These are phyloP conservation scores for Cucurbita pepo DNA, from an alignment of 306 rosid species.

Conservation along the genomic window DNA sequence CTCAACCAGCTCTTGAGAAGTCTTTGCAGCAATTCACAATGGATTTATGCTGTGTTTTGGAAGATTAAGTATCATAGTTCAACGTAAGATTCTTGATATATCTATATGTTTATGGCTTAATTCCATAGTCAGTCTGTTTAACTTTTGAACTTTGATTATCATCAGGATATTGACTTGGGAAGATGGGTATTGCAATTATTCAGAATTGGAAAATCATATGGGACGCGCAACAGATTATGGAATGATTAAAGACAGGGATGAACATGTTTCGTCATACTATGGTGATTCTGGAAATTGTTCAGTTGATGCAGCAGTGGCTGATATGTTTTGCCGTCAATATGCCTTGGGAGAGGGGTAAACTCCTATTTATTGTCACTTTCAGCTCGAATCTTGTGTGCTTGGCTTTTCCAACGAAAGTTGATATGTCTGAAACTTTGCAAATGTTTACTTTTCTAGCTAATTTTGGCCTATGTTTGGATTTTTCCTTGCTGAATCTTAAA, in stretches of 20 bases:
- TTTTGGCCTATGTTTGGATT: not conserved
- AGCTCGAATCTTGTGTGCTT: not conserved
- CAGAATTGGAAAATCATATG: conserved; percentile 22
- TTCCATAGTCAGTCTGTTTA: not conserved
- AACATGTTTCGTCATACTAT: conserved; percentile 16
- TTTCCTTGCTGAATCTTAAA: not conserved
- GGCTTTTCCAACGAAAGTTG: not conserved
- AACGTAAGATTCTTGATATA: conserved; percentile 14
- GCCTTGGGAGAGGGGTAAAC: conserved; percentile 67
- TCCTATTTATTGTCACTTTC: conserved; percentile 9
- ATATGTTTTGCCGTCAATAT: conserved; percentile 48
- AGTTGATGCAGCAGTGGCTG: conserved; percentile 33
- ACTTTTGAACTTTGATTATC: not conserved
- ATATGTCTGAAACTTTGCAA: not conserved
- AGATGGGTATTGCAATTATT: conserved; percentile 41
- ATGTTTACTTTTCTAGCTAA: not conserved
- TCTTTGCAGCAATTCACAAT: conserved; percentile 47
- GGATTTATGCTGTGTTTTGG: conserved; percentile 93
- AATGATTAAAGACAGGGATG: conserved; percentile 13
- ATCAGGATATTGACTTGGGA: conserved; percentile 78
- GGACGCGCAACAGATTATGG: conserved; percentile 19
- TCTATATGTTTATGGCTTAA: not conserved
- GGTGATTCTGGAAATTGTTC: conserved; percentile 26
- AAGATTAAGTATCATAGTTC: conserved; percentile 39
- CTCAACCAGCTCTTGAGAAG: conserved; percentile 42